Conservation (phyloP, 2,329 filamentous ascomycete species). For the Hypoxylon sp. region DNA sequence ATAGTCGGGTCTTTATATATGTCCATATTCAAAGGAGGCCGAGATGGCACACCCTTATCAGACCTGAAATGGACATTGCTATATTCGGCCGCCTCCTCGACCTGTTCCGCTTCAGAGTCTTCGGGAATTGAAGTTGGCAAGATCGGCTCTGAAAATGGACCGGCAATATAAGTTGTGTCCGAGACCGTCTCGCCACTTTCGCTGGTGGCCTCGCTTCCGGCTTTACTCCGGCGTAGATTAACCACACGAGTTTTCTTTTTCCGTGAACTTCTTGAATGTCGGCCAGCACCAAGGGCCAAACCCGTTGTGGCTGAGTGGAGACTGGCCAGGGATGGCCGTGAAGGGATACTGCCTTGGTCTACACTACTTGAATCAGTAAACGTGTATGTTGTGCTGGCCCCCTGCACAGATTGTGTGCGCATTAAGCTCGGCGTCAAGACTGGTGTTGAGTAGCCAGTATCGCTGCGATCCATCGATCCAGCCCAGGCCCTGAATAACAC, state of each 20-base stretch:
- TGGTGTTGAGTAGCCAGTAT: slow-evolving; percentile 66
- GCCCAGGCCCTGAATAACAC: slow-evolving; percentile 95
- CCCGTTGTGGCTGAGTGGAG: slow-evolving; percentile 73
- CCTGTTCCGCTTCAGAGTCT: slow-evolving; percentile 67
- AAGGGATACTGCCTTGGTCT: slow-evolving; percentile 73
- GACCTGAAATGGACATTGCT: slow-evolving; percentile 62
- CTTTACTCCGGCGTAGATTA: slow-evolving; percentile 78
- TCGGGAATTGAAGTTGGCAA: slow-evolving; percentile 71
- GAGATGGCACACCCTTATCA: slow-evolving; percentile 52
- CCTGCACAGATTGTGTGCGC: slow-evolving; percentile 74
- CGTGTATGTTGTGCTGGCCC: slow-evolving; percentile 75
- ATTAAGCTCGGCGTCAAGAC: slow-evolving; percentile 68
- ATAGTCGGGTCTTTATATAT: slow-evolving; percentile 52
- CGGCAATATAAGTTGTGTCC: slow-evolving; percentile 68
- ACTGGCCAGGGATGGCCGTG: slow-evolving; percentile 76
- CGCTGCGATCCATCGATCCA: slow-evolving; percentile 78
- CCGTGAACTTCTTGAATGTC: slow-evolving; percentile 72
- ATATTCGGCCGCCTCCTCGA: slow-evolving; percentile 47
- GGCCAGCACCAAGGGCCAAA: slow-evolving; percentile 73
- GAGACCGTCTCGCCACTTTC: slow-evolving; percentile 67
- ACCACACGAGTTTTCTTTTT: slow-evolving; percentile 90
- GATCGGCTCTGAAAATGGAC: slow-evolving; percentile 73
- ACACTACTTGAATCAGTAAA: slow-evolving; percentile 80
- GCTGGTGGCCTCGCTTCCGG: slow-evolving; percentile 65
- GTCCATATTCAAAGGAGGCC: slow-evolving; percentile 55